Evolutionary conservation across 1,284 basidiomycete genomes (phyloP).

Genomic region (Ceratobasidium sp.): DNA sequence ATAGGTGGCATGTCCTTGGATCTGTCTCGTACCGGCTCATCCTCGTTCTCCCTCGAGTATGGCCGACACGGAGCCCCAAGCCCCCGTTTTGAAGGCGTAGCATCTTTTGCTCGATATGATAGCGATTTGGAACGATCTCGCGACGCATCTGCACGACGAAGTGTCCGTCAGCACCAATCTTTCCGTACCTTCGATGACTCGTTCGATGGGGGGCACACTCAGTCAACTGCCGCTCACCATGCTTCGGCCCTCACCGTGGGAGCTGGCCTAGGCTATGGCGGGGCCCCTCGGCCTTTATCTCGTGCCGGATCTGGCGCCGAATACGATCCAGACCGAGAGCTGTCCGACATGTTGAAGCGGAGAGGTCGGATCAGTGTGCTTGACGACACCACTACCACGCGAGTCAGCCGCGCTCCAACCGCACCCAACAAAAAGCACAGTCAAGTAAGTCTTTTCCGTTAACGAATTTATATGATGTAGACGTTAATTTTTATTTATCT

Average conservation of each 20-base stretch:
- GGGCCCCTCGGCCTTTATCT: conserved; percentile 54
- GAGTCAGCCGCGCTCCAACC: conserved; percentile 13
- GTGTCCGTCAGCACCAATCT: conserved; percentile 72
- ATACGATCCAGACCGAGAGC: conserved; percentile 86
- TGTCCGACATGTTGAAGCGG: conserved; percentile 67
- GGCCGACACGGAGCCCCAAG: conserved; percentile 60
- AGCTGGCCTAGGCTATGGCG: conserved; percentile 73
- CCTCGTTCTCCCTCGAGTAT: conserved; percentile 72
- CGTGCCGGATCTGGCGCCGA: conserved; percentile 67
- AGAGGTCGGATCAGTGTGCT: conserved; percentile 53
- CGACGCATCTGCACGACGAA: conserved; percentile 50
- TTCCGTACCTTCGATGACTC: conserved; percentile 66
- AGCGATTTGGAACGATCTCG: conserved; percentile 33
- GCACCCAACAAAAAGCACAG: conserved; percentile 57
- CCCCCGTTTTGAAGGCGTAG: conserved; percentile 60
- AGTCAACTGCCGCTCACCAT: conserved; percentile 88
- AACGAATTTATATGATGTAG: conserved; percentile 32
- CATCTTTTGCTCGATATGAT: conserved; percentile 36
- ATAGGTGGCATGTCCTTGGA: conserved; percentile 32
- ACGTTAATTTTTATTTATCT: conserved; percentile 25
- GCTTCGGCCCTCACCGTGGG: conserved; percentile 87
- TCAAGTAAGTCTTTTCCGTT: conserved; percentile 63
- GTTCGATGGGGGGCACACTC: conserved; percentile 70
- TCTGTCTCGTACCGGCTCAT: conserved; percentile 61
- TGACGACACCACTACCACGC: conserved; percentile 46